Evolutionary conservation across 2,329 filamentous ascomycete species (phyloP), one percentile per base, ranked within the genome.

Genomic region (Cercospora beticola): DNA sequence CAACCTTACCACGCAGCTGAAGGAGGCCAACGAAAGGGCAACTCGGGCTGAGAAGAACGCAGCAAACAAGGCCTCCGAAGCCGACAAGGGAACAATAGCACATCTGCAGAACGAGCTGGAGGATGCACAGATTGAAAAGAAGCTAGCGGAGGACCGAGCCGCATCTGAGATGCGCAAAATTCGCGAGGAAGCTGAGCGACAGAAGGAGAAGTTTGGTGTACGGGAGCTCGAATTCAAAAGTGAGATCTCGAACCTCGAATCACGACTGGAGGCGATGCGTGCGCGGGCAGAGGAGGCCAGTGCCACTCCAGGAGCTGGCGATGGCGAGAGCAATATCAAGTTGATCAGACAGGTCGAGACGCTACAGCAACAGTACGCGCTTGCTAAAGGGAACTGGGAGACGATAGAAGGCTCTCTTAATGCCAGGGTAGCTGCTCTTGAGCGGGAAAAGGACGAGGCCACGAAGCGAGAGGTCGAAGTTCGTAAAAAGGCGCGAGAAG

Each of bases 341-440:
- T 84, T 98, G 49, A 84, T 98, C 54, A 89, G 95, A 49, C 96
- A 99, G 80, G 91, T 99, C 64, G 95, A 99, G 82, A 97, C 92
- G 0, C 82, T 99, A 43, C 95, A 99, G 80, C 95, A 92, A 6
- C 96, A 99, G 78, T 97, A 99, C 80, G 89, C 93, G 0, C 89
- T 96, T 65, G 95, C 95, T 1, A 95, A 92, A 73, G 93, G 97
- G 76, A 99, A 99, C 75, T 99, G 96, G 95, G 94, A 97, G 77
- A 92, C 93, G 0, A 96, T 99, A 70, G 94, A 99, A 79, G 88
- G 91, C 9, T 96, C 92, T 2, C 82, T 99, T 33, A 86, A 94
- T 62, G 88, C 92, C 23, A 88, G 94, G 67, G 86, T 95, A 10
- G 86, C 89, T 4, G 90, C 84, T 61, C 83, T 98, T 9, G 95